These are phyloP conservation scores for Sugiyamaella americana DNA, from an alignment of 805 yeast genomes.

Conservation along the genomic window DNA sequence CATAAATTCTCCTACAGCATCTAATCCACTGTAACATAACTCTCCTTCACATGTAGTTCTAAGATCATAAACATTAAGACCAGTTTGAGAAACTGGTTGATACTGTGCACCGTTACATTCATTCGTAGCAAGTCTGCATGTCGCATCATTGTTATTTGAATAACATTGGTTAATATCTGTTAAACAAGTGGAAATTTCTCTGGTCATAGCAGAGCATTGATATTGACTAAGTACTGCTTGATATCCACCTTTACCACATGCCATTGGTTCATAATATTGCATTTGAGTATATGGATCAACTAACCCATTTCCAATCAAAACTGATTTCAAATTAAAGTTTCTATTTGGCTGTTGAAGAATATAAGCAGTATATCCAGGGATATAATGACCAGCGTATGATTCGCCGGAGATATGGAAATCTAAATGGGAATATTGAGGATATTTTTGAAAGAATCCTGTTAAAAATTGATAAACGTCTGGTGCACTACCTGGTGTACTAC, in stretches of 20 bases:
- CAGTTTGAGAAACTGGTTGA: constrained; percentile 78
- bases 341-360: constrained; percentile 61
- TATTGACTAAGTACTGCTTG: constrained; percentile 50
- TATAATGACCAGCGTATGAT: constrained; percentile 85
- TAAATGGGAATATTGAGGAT: constrained; percentile 48
- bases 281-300: constrained; percentile 80
- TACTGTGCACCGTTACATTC: constrained; percentile 19
- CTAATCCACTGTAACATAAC: background rate
- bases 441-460: constrained; percentile 71
- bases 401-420: constrained; percentile 86
- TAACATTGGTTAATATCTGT: constrained; percentile 61
- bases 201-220: constrained; percentile 58
- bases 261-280: constrained; percentile 82
- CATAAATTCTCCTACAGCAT: constrained; percentile 34
- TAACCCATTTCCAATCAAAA: constrained; percentile 85
- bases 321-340: constrained; percentile 61
- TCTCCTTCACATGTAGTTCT: constrained; percentile 50
- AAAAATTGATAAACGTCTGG: constrained; percentile 74
- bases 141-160: constrained; percentile 49
- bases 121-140: constrained; percentile 30
- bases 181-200: constrained; percentile 58
- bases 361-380: constrained; percentile 82
- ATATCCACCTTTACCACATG: constrained; percentile 87
- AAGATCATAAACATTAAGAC: constrained; percentile 82
- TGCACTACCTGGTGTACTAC: constrained; percentile 75